These are phyloP conservation scores for Lyophyllum shimeji DNA, from an alignment of 768 basidiomycete species.

Conservation along the genomic window DNA sequence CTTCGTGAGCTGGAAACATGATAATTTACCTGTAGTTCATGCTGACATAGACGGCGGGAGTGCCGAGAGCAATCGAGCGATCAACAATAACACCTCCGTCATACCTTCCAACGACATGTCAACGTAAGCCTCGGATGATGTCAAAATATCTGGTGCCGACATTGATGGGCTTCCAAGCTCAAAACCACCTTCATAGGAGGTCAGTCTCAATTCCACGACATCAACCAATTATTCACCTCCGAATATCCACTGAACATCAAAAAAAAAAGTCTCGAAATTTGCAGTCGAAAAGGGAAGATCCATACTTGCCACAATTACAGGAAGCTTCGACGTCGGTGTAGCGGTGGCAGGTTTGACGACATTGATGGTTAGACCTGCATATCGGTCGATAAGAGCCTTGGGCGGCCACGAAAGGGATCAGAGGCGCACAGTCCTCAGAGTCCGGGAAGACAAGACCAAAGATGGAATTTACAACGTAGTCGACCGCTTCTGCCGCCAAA, in stretches of 20 bases:
- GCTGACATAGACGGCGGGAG: constrained; percentile 50
- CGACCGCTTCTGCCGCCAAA: constrained; percentile 31
- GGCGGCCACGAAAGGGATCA: not conserved
- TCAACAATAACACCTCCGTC: constrained; percentile 42
- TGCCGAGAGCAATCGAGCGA: constrained; percentile 39
- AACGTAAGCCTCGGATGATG: not conserved
- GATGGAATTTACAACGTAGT: constrained; percentile 31
- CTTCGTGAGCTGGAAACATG: constrained; percentile 1
- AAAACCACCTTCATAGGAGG: constrained; percentile 24
- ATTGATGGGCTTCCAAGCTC: constrained; percentile 25
- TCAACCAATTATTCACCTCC: constrained; percentile 30
- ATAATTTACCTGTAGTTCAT: constrained; percentile 46
- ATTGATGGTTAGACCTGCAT: constrained; percentile 51
- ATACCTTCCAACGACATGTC: constrained; percentile 24
- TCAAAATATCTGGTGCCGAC: constrained; percentile 34
- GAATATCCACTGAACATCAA: constrained; percentile 44
- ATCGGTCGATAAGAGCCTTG: not conserved
- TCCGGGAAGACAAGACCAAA: constrained; percentile 29
- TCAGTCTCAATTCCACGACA: not conserved
- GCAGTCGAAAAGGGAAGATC: not conserved
- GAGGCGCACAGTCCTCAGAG: constrained; percentile 46
- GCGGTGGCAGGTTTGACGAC: constrained; percentile 44
- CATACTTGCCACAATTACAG: constrained; percentile 50
- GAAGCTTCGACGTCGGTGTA: constrained; percentile 41
- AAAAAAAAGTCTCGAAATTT: not conserved